Evolutionary conservation across 768 basidiomycete species (phyloP), one percentile per base, ranked within the genome.

Genomic region (Pleurotus ostreatus): DNA sequence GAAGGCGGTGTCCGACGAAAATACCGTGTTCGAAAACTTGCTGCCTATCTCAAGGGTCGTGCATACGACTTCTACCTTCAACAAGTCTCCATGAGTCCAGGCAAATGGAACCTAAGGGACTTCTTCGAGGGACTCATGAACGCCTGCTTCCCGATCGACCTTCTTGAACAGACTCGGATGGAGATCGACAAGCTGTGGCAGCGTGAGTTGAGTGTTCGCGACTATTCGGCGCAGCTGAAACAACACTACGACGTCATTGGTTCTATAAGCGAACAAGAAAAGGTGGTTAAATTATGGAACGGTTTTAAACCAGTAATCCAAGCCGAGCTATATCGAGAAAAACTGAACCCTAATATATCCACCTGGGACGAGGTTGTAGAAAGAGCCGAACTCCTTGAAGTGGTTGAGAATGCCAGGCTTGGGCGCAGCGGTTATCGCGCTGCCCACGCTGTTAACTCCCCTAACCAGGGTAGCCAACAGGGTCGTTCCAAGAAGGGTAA

Each of bases 301-400:
- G 23, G 46, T 12, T 46, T 25, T 11, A 46, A 18, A 18, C 11
- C 11, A 9, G 46, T 11, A 18, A 46, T 18, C 20, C 16, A 18
- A 46, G 46, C 8, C 12, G 20, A 46, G 23, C 23, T 25, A 46
- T 18, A 18, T 9, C 8, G 20, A 12, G 58, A 69, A 1, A 56
- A 64, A 3, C 56, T 75, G 0, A 66, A 69, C 2, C 69, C 66
- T 0, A 65, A 71, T 5, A 39, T 43, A 0, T 65, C 67, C 0
- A 41, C 56, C 0, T 71, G 66, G 20, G 20, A 20, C 20, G 20
- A 20, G 20, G 20, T 20, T 20, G 20, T 20, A 20, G 20, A 20
- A 20, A 20, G 20, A 20, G 20, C 20, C 20, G 20, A 20, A 20
- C 20, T 20, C 20, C 20, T 20, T 60, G 53, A 66, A 0, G 57